Evolutionary conservation across 371 early-diverging fungal genomes (phyloP), one percentile per base, ranked within the genome.

Genomic region (Chytridium lagenaria): DNA sequence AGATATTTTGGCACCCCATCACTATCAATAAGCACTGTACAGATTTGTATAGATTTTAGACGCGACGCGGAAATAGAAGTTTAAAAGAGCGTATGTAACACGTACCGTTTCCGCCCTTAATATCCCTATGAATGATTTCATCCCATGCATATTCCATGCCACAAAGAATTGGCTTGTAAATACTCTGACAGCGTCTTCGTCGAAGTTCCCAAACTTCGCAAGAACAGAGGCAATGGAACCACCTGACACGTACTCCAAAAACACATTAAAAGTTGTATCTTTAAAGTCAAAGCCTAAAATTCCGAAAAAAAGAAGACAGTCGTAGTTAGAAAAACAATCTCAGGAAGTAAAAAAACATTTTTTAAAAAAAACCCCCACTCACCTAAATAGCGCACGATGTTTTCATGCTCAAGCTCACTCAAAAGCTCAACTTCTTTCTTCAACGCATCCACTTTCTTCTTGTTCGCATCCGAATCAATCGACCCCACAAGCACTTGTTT

Each of bases 161-260:
- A 72, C 92, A 90, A 30, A 98, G 83, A 40, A 97, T 94, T 99
- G 99, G 51, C 88, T 82, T 16, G 96, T 90, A 77, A 96, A 93
- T 40, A 90, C 92, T 68, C 93, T 87, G 19, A 92, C 91, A 37
- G 97, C 80, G 1, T 88, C 81, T 74, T 94, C 93, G 59, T 93
- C 90, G 78, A 97, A 95, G 51, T 92, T 90, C 12, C 97, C 98
- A 79, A 91, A 92, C 74, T 89, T 93, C 5, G 91, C 87, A 37
- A 97, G 81, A 30, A 94, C 80, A 5, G 93, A 91, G 0, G 93
- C 89, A 36, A 84, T 77, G 7, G 81, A 79, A 33, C 82, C 97
- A 40, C 99, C 99, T 36, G 96, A 91, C 7, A 98, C 97, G 80
- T 99, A 99, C 80, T 99, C 99, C 71, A 99, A 79, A 73, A 98